These are phyloP conservation scores for Oryza nivara DNA, from an alignment of 176 grass and related monocot genomes.

Conservation along the genomic window DNA sequence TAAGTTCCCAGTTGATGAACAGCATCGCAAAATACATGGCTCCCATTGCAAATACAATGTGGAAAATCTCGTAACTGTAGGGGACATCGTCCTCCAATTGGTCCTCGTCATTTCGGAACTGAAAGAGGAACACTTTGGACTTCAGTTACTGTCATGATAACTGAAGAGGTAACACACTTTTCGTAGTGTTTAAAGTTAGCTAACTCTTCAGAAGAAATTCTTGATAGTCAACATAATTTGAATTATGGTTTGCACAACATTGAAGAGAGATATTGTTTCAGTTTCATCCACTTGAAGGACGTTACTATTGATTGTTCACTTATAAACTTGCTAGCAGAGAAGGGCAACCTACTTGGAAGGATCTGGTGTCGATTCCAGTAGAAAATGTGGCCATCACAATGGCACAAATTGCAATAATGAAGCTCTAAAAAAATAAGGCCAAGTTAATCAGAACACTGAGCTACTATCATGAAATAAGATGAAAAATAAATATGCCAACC, in stretches of 20 bases:
- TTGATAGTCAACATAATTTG: not conserved
- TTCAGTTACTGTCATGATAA: not conserved
- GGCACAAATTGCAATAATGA: constrained; percentile 79
- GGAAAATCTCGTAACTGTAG: constrained; percentile 79
- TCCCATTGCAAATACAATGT: constrained; percentile 87
- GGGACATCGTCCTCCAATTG: constrained; percentile 66
- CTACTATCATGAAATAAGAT: not conserved
- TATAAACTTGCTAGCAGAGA: not conserved
- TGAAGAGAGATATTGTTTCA: not conserved
- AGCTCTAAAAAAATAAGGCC: constrained; percentile 61
- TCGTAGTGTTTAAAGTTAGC: not conserved
- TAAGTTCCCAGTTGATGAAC: constrained; percentile 92
- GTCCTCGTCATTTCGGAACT: constrained; percentile 65
- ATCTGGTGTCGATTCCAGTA: constrained; percentile 78
- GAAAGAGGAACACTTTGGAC: constrained; percentile 15
- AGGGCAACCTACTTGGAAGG: constrained; percentile 62
- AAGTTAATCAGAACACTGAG: constrained; percentile 5
- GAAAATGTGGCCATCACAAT: constrained; percentile 96
- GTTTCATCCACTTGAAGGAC: not conserved
- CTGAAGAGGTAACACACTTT: not conserved
- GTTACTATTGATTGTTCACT: not conserved
- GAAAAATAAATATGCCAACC: not conserved
- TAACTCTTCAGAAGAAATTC: not conserved
- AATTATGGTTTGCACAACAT: constrained; percentile 3
- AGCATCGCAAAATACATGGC: constrained; percentile 97